These are phyloP conservation scores for Alliaria petiolata DNA, from an alignment of 345 rosid genomes.

Conservation along the genomic window DNA sequence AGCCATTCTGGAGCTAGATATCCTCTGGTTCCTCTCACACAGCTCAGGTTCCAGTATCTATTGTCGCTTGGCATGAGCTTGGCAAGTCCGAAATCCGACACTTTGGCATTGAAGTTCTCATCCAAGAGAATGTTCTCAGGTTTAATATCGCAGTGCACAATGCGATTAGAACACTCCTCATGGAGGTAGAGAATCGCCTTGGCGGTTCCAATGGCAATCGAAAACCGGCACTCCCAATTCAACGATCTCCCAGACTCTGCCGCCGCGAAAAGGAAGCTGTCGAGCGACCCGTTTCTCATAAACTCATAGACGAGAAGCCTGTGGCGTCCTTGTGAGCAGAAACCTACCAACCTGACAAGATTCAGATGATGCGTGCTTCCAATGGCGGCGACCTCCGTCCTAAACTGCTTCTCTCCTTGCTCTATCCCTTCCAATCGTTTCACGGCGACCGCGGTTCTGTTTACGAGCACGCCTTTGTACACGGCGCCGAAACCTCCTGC, in stretches of 20 bases:
- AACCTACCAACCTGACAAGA: constrained; percentile 56
- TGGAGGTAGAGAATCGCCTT: constrained; percentile 59
- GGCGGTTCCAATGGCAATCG: constrained; percentile 50
- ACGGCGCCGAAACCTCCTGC: constrained; percentile 58
- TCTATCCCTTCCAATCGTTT: constrained; percentile 51
- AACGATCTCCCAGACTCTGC: constrained; percentile 30
- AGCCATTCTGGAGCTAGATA: constrained; percentile 62
- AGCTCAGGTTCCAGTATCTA: constrained; percentile 25
- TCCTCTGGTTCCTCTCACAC: constrained; percentile 44
- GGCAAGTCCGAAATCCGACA: constrained; percentile 57
- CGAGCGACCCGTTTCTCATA: constrained; percentile 55
- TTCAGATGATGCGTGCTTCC: constrained; percentile 66
- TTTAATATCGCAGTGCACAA: constrained; percentile 50
- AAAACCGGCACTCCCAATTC: constrained; percentile 45
- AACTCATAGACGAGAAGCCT: constrained; percentile 58
- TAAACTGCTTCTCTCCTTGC: constrained; percentile 51
- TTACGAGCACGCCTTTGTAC: constrained; percentile 45
- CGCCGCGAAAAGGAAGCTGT: constrained; percentile 40
- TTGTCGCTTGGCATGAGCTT: constrained; percentile 40
- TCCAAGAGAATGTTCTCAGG: constrained; percentile 64
- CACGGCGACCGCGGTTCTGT: constrained; percentile 43
- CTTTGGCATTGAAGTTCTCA: constrained; percentile 45
- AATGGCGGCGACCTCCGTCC: constrained; percentile 54
- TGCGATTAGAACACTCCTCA: constrained; percentile 53
- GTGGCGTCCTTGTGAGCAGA: constrained; percentile 51